phyloP scores from a whole-genome alignment of 192 early-diverging fungal species.

The Dispira parvispora region DNA sequence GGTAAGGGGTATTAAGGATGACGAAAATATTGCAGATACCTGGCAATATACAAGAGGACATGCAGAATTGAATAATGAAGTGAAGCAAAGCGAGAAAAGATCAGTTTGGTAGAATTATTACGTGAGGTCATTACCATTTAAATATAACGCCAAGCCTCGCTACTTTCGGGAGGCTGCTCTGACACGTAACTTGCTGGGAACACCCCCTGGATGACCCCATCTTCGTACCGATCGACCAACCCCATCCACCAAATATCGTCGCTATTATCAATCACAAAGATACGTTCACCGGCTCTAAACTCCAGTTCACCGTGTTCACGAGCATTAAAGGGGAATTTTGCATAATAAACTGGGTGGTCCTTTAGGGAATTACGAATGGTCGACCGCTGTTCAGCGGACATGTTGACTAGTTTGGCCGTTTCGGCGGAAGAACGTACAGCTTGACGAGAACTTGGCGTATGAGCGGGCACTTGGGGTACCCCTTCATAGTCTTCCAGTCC shows the following conservation, averaged over 20 bases:
- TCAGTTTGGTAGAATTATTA: not conserved
- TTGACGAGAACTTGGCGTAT: not conserved
- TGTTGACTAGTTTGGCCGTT: constrained; percentile 1
- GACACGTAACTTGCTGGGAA: constrained; percentile 65
- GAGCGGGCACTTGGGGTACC: not conserved
- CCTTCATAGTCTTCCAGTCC: not conserved
- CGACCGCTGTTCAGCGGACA: not conserved
- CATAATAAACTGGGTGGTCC: constrained; percentile 41
- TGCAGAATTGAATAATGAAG: not conserved
- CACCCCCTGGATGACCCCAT: constrained; percentile 46
- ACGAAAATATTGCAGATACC: too few relatives aligned
- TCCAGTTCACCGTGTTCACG: constrained; percentile 56
- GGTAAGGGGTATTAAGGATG: too few relatives aligned
- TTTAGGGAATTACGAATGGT: constrained; percentile 31
- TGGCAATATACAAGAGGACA: too few relatives aligned
- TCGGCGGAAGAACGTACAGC: constrained; percentile 1
- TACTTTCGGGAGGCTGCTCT: constrained; percentile 20
- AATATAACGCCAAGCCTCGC: constrained; percentile 11
- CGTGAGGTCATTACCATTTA: not conserved
- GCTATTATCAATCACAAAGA: constrained; percentile 58
- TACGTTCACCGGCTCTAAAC: constrained; percentile 45
- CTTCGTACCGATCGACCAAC: constrained; percentile 37
- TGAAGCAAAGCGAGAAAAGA: not conserved
- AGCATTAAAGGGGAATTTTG: constrained; percentile 55
- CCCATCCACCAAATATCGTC: constrained; percentile 81